These are phyloP conservation scores for Trichoderma pleuroti DNA, from an alignment of 2,329 filamentous ascomycete species.

Conservation along the genomic window DNA sequence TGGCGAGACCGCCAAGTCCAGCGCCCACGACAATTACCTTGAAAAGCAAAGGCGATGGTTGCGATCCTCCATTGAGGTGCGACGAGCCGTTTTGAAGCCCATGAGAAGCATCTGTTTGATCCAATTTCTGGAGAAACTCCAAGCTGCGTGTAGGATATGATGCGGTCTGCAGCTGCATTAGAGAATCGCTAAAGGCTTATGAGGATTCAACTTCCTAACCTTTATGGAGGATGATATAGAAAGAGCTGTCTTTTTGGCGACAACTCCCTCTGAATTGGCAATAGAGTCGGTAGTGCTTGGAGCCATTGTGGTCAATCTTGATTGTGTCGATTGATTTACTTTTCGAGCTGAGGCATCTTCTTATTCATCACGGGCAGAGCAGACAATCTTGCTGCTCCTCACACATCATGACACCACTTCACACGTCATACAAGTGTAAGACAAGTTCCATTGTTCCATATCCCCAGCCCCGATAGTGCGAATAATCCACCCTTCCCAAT, in stretches of 20 bases:
- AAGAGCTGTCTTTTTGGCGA: neutral
- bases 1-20: conserved; percentile 40
- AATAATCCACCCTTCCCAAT: neutral
- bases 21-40: conserved; percentile 35
- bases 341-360: neutral
- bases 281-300: conserved; percentile 3
- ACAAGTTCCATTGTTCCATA: neutral
- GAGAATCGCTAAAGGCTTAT: neutral
- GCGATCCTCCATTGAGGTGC: neutral
- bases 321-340: neutral
- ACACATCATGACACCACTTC: neutral
- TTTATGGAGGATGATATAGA: conserved; percentile 2
- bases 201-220: neutral
- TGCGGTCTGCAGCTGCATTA: neutral
- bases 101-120: neutral
- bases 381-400: neutral
- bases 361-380: neutral
- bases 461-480: neutral
- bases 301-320: neutral
- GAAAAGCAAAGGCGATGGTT: neutral
- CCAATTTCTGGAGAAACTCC: neutral
- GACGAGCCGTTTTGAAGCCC: neutral
- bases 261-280: neutral
- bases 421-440: neutral
- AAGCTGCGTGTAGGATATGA: conserved; percentile 2